phyloP scores from a whole-genome alignment of 1,284 basidiomycete species.

The Irpex sp. region DNA sequence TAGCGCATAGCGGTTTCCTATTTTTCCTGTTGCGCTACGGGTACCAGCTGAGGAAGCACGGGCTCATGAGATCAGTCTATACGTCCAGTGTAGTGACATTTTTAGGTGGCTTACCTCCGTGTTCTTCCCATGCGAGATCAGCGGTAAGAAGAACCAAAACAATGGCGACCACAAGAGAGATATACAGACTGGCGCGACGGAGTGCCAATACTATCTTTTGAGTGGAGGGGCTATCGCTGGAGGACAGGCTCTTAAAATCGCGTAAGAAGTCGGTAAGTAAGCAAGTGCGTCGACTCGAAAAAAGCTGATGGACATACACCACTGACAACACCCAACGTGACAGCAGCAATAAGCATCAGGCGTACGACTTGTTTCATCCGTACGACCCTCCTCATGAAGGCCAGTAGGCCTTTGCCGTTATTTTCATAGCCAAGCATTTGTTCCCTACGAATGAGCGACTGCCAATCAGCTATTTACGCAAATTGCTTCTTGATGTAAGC shows the following conservation, averaged over 20 bases:
- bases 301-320: slow-evolving; percentile 14
- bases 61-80: too few relatives aligned
- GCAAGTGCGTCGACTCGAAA: neutral
- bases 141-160: slow-evolving; percentile 38
- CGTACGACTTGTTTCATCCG: slow-evolving; percentile 32
- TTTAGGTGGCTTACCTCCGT: neutral
- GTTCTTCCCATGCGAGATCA: slow-evolving; percentile 24
- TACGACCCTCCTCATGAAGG: slow-evolving; percentile 27
- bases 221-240: neutral
- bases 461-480: neutral
- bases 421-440: slow-evolving; percentile 5
- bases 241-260: neutral
- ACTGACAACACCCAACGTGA: slow-evolving; percentile 37
- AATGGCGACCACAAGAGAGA: slow-evolving; percentile 45
- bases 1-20: slow-evolving; percentile 32
- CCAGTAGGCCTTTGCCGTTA: slow-evolving; percentile 16
- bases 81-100: too few relatives aligned
- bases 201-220: slow-evolving; percentile 22
- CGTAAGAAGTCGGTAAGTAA: neutral
- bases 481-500: slow-evolving; percentile 25
- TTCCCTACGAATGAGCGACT: neutral
- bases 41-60: neutral
- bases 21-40: slow-evolving; percentile 6
- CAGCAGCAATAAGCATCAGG: slow-evolving; percentile 28
- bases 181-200: slow-evolving; percentile 33